Evolutionary conservation across 305 asterid genomes (phyloP).

Genomic region (Vinca major): DNA sequence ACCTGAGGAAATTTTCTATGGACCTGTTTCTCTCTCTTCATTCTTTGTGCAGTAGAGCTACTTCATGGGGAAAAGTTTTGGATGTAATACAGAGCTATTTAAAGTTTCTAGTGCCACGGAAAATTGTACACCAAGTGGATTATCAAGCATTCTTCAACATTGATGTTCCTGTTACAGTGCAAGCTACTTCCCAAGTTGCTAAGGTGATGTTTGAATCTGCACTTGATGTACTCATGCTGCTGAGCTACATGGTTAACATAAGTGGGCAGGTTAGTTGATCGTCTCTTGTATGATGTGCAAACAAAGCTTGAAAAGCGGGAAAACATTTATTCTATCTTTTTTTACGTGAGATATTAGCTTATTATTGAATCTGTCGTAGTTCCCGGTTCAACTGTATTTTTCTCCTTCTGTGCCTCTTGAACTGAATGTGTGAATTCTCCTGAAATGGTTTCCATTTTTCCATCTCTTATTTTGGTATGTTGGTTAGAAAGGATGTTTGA

Average conservation of each 20-base stretch:
- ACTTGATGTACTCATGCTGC: slow-evolving; percentile 72
- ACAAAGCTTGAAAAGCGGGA: neutral
- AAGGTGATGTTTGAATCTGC: slow-evolving; percentile 81
- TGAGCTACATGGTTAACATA: slow-evolving; percentile 71
- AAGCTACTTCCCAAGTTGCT: slow-evolving; percentile 82
- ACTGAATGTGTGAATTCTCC: neutral
- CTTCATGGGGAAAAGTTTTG: slow-evolving; percentile 70
- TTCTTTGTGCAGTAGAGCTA: slow-evolving; percentile 58
- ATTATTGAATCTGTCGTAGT: neutral
- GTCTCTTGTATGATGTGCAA: slow-evolving; percentile 9
- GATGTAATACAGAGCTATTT: slow-evolving; percentile 65
- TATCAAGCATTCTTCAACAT: slow-evolving; percentile 35
- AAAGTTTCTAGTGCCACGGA: slow-evolving; percentile 71
- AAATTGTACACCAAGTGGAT: slow-evolving; percentile 40
- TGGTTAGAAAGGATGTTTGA: neutral
- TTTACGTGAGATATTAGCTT: neutral
- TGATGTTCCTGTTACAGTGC: slow-evolving; percentile 54
- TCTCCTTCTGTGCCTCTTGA: neutral
- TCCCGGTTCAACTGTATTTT: neutral
- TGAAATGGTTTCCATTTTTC: too few species aligned
- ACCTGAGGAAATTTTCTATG: slow-evolving; percentile 69
- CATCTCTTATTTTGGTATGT: neutral
- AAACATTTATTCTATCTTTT: neutral
- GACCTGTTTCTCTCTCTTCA: slow-evolving; percentile 67
- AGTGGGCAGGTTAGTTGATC: slow-evolving; percentile 79